Conservation (phyloP, 345 rosid genomes). For the Salix udensis region DNA sequence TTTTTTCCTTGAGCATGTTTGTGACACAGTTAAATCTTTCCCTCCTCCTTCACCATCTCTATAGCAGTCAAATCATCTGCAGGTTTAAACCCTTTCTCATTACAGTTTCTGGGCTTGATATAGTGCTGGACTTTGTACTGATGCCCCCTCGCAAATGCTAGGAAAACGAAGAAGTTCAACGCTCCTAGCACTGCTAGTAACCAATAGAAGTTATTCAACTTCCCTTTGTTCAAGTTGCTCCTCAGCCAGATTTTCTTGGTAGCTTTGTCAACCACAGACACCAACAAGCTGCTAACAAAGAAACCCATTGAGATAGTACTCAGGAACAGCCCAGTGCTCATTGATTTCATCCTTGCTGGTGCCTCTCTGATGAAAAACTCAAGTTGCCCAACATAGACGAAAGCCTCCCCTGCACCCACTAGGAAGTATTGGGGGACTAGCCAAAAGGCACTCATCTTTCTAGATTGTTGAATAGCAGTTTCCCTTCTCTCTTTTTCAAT, state of each 20-base stretch:
- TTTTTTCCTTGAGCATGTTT: not conserved
- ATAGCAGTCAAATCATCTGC: slow-evolving; percentile 11
- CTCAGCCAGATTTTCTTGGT: slow-evolving; percentile 65
- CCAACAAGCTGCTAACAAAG: slow-evolving; percentile 75
- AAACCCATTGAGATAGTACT: slow-evolving; percentile 86
- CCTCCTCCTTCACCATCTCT: slow-evolving; percentile 21
- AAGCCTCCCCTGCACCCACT: slow-evolving; percentile 93
- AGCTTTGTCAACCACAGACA: slow-evolving; percentile 55
- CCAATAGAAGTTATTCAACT: slow-evolving; percentile 70
- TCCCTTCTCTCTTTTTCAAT: slow-evolving; percentile 59
- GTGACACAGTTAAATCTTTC: not conserved
- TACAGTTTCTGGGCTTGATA: slow-evolving; percentile 13
- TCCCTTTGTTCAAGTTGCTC: slow-evolving; percentile 58
- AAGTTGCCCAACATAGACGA: slow-evolving; percentile 85
- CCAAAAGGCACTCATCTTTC: slow-evolving; percentile 65
- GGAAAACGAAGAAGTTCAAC: slow-evolving; percentile 58
- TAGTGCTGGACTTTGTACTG: slow-evolving; percentile 55
- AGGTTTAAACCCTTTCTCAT: slow-evolving; percentile 31
- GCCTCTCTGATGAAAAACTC: slow-evolving; percentile 92
- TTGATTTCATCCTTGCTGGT: slow-evolving; percentile 87
- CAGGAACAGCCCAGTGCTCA: slow-evolving; percentile 89
- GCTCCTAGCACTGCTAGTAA: slow-evolving; percentile 62
- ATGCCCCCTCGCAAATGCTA: slow-evolving; percentile 52
- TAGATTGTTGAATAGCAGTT: slow-evolving; percentile 19
- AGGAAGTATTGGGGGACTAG: slow-evolving; percentile 72